Percentiles rank a stretch among this genome's conserved stretches.
Evolutionary conservation across 257 asterid genomes (phyloP).

Genomic region (Buddleja alternifolia): DNA sequence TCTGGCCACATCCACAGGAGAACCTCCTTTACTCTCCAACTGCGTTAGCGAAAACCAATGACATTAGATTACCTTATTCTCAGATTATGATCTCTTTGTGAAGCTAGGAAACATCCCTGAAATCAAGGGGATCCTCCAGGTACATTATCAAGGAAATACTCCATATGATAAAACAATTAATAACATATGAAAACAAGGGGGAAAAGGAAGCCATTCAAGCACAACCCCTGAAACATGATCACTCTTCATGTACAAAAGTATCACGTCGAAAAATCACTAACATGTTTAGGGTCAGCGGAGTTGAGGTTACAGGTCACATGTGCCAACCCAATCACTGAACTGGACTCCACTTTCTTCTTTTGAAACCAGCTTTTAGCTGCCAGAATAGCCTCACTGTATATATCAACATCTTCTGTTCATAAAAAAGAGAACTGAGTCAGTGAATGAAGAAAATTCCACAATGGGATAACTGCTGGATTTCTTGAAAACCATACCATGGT

Average conservation of each 20-base stretch:
- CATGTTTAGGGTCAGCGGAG: conserved; percentile 40
- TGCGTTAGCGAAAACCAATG: conserved; percentile 31
- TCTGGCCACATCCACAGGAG: conserved; percentile 80
- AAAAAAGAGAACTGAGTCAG: conserved; percentile 24
- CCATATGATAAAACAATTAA: conserved; percentile 1
- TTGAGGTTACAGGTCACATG: conserved; percentile 38
- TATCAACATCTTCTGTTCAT: conserved; percentile 53
- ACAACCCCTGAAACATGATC: not conserved
- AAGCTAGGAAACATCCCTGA: conserved; percentile 18
- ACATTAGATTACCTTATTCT: conserved; percentile 26
- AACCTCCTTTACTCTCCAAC: conserved; percentile 60
- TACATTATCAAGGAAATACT: conserved; percentile 1
- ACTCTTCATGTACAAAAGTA: not conserved
- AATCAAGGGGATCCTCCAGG: conserved; percentile 16
- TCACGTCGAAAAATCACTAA: conserved; percentile 31
- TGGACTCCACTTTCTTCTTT: conserved; percentile 62
- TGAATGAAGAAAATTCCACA: conserved; percentile 14
- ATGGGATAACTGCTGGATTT: conserved; percentile 10
- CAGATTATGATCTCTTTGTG: conserved; percentile 23
- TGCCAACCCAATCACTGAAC: conserved; percentile 47
- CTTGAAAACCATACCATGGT: conserved; percentile 43
- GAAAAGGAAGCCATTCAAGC: conserved; percentile 4
- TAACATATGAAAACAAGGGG: not conserved
- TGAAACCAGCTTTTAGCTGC: conserved; percentile 82
- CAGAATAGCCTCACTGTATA: conserved; percentile 51